These are phyloP conservation scores for Phytophthora palmivora DNA, from an alignment of 352 stramenopile genomes.

Conservation along the genomic window DNA sequence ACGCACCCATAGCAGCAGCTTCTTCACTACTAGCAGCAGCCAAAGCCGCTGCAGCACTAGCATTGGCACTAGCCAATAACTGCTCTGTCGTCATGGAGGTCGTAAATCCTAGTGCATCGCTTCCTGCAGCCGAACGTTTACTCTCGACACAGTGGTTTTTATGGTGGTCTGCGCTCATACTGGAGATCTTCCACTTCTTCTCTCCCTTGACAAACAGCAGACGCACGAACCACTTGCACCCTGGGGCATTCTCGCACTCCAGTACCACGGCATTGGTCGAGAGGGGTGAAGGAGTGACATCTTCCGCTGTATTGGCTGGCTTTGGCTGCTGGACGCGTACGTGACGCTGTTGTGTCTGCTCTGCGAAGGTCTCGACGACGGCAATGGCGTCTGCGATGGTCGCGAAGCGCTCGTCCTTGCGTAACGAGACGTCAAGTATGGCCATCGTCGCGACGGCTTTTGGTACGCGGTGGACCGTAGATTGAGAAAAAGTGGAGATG, in stretches of 20 bases:
- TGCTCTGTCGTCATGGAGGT: slow-evolving; percentile 40
- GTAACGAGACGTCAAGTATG: slow-evolving; percentile 28
- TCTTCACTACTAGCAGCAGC: slow-evolving; percentile 5
- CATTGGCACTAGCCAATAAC: slow-evolving; percentile 16
- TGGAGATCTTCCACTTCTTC: slow-evolving; percentile 79
- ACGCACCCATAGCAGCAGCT: slow-evolving; percentile 31
- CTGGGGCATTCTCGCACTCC: slow-evolving; percentile 68
- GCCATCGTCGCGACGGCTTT: slow-evolving; percentile 50
- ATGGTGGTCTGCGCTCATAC: slow-evolving; percentile 71
- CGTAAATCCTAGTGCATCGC: slow-evolving; percentile 34
- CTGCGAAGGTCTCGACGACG: slow-evolving; percentile 64
- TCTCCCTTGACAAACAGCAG: slow-evolving; percentile 69
- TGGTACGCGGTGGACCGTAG: slow-evolving; percentile 7
- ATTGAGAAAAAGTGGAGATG: slow-evolving; percentile 6
- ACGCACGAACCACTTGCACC: slow-evolving; percentile 82
- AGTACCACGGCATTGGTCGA: slow-evolving; percentile 57
- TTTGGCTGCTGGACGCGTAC: slow-evolving; percentile 61
- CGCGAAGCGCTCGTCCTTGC: slow-evolving; percentile 70
- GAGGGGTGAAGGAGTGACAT: slow-evolving; percentile 1
- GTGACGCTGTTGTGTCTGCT: slow-evolving; percentile 58
- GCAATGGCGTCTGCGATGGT: slow-evolving; percentile 72
- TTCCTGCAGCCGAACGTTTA: slow-evolving; percentile 12
- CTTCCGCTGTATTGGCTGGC: neutral
- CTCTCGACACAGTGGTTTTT: slow-evolving; percentile 59
- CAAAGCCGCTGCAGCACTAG: slow-evolving; percentile 3